phyloP scores from a whole-genome alignment of 2,329 filamentous ascomycete species.

The Huntiella bhutanensis region DNA sequence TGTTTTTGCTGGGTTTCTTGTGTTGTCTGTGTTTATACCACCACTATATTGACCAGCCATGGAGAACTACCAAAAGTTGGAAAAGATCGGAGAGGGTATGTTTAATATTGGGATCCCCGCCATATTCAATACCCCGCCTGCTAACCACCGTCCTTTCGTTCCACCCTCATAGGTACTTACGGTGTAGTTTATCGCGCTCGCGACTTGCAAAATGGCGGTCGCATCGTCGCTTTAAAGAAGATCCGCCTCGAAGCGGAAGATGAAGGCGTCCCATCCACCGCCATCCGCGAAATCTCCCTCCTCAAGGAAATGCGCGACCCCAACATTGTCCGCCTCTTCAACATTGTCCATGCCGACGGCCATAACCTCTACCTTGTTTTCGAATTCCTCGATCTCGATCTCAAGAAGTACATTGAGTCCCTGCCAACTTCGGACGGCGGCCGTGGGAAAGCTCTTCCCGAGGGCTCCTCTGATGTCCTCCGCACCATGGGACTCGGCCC shows the following conservation, averaged over 20 bases:
- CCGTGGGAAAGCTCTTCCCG: slow-evolving; percentile 66
- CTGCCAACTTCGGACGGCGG: slow-evolving; percentile 70
- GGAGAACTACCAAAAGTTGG: slow-evolving; percentile 94
- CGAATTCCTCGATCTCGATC: slow-evolving; percentile 75
- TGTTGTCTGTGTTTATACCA: too few relatives aligned
- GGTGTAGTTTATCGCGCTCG: slow-evolving; percentile 90
- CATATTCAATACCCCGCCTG: neutral
- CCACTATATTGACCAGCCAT: slow-evolving; percentile 19
- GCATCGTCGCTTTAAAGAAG: slow-evolving; percentile 87
- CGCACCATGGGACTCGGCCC: slow-evolving; percentile 54
- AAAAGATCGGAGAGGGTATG: slow-evolving; percentile 87
- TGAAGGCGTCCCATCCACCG: slow-evolving; percentile 80
- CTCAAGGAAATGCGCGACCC: slow-evolving; percentile 89
- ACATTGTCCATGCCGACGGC: slow-evolving; percentile 86
- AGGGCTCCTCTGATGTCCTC: slow-evolving; percentile 47
- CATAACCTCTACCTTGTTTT: slow-evolving; percentile 90
- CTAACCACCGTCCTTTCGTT: slow-evolving; percentile 4
- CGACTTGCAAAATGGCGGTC: slow-evolving; percentile 62
- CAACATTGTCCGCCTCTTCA: slow-evolving; percentile 72
- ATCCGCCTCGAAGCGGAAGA: slow-evolving; percentile 90
- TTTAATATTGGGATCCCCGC: neutral
- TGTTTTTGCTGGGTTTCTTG: too few relatives aligned
- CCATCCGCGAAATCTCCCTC: slow-evolving; percentile 83
- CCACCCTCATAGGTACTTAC: slow-evolving; percentile 50
- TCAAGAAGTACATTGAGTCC: slow-evolving; percentile 94